Base-by-base conservation (phyloP, 805 yeast species). In the Tetrapisispora iriomotensis region DNA sequence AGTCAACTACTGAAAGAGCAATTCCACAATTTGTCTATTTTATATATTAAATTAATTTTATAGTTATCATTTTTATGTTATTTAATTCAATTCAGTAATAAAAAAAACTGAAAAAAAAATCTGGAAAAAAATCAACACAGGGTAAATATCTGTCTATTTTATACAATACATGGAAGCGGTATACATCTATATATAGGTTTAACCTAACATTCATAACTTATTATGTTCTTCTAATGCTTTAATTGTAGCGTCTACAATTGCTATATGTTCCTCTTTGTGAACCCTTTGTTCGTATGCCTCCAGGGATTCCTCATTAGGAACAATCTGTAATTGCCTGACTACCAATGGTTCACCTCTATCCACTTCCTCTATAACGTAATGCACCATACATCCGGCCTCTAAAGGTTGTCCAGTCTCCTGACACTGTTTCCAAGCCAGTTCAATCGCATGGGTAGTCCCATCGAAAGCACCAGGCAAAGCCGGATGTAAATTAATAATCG, bases 381-480 rank as follows among this genome's bases (percentile, higher is more conserved):
- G 98, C 33, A 92, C 83, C 98, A 92, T 92, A 38, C 92, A 83
- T 2, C 98, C 98, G 13, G 94, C 95, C 38, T 79, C 75, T 48
- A 75, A 72, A 8, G 95, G 95, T 28, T 47, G 41, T 10, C 44
- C 43, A 3, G 43, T 33, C 21, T 75, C 76, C 55, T 88, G 95
- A 28, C 96, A 96, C 10, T 94, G 94, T 52, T 86, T 69, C 90
- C 94, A 92, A 1, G 96, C 95, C 54, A 97, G 70, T 52, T 92
- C 96, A 43, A 92, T 92, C 9, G 98, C 97, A 64, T 85, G 87
- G 2, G 64, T 60, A 9, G 94, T 90, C 5, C 98, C 98, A 42
- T 90, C 97, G 67, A 90, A 92, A 5, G 87, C 87, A 21, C 95
- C 95, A 1, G 98, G 98, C 43, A 92, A 74, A 0, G 98, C 97